Evolutionary conservation across 2,329 filamentous ascomycete genomes (phyloP).

Genomic region (Fusarium irregulare): DNA sequence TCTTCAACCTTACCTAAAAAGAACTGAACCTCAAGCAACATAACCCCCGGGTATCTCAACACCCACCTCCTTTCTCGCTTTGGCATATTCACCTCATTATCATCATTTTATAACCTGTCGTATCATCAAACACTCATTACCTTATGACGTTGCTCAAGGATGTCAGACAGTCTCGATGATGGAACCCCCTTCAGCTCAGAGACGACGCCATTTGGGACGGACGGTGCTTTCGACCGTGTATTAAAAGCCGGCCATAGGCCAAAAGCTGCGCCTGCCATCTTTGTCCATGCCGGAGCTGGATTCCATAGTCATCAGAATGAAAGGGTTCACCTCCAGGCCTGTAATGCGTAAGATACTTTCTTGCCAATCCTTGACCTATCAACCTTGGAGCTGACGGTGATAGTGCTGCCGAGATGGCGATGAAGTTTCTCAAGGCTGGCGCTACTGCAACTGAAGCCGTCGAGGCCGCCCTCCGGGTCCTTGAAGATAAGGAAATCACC

Average conservation of each 20-base stretch:
- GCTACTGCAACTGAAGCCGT: conserved; percentile 87
- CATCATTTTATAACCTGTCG: not conserved
- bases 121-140: not conserved
- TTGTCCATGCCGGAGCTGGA: conserved; percentile 94
- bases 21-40: conserved; percentile 16
- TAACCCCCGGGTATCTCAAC: not conserved
- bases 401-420: conserved; percentile 85
- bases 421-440: conserved; percentile 82
- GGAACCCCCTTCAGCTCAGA: conserved; percentile 57
- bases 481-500: conserved; percentile 95
- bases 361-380: not conserved
- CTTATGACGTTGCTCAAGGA: conserved; percentile 46
- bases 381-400: conserved; percentile 13
- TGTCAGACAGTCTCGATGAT: conserved; percentile 48
- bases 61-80: conserved; percentile 1
- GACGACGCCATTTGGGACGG: conserved; percentile 57
- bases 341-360: conserved; percentile 76
- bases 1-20: conserved; percentile 21
- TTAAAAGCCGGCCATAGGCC: conserved; percentile 51
- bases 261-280: conserved; percentile 75
- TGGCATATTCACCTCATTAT: not conserved
- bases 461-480: conserved; percentile 84
- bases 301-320: conserved; percentile 93
- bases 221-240: conserved; percentile 57
- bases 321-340: conserved; percentile 83